Base-by-base conservation (phyloP, 2,329 filamentous ascomycete genomes). In the Talaromyces sp. region DNA sequence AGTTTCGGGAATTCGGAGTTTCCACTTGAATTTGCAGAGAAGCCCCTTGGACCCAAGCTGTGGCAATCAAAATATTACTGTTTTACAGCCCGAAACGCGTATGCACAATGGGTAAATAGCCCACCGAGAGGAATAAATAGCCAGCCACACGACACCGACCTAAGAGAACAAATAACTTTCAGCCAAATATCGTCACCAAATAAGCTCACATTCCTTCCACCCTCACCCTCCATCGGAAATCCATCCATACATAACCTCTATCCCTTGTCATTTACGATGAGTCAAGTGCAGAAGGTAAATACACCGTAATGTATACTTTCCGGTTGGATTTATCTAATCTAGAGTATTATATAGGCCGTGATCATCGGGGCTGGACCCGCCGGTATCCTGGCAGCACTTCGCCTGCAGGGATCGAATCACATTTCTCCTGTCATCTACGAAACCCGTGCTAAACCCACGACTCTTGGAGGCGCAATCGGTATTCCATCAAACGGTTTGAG, bases 401-500 rank as follows among this genome's bases (percentile, higher is more conserved):
- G 41, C 41, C 41, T 46, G 17, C 41, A 46, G n/a, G n/a, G 21
- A 46, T 46, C 14, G 8, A 46, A 46, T 17, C 41, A 46, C n/a
- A 66, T 72, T 27, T 61, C 60, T 35, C 62, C 61, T 61, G 64
- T 63, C 19, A 38, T 72, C 38, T 67, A 70, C 50, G 70, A 74
- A 61, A 32, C 69, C n/a, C 69, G 70, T n/a, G 6, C 64, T 11
- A 62, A 69, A 31, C 68, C 69, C 31, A 70, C 65, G 11, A 71
- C 69, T 26, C 63, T 73, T n/a, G 71, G 70, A 14, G 70, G 70
- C 4, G 66, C 65, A 11, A 51, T 72, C 53, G 67, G 66, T 6
- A 71, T 73, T 38, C 61, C 61, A 29, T 66, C 69, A 38, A 75
- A 73, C 52, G 72, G 70, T 3, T 57, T 69, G 17, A 64, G 69